Evolutionary conservation across 495 filamentous ascomycete genomes (phyloP).

Genomic region (Letharia lupina): DNA sequence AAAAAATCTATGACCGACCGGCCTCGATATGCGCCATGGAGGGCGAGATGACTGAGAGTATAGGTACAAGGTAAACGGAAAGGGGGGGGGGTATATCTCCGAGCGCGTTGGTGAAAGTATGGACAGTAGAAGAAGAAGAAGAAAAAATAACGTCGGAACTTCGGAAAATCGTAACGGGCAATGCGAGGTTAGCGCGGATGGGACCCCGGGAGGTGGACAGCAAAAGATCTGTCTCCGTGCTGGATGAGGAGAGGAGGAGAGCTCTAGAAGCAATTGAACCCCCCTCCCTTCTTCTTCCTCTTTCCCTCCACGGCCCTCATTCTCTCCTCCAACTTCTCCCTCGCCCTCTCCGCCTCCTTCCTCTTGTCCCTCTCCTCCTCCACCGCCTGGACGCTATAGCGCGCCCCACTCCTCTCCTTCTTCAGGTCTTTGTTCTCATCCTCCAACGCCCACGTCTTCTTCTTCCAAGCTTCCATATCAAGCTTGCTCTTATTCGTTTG

Average conservation of each 20-base stretch:
- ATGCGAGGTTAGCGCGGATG: too few relatives aligned
- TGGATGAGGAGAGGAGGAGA: background rate
- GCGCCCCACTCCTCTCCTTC: constrained; percentile 59
- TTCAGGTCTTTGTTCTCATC: constrained; percentile 64
- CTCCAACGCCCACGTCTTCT: constrained; percentile 69
- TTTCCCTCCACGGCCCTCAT: constrained; percentile 96
- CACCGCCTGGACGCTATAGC: constrained; percentile 82
- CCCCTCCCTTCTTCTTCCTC: constrained; percentile 94
- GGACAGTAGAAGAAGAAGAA: background rate
- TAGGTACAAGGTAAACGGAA: too few relatives aligned
- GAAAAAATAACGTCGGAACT: background rate
- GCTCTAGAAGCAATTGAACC: constrained; percentile 83
- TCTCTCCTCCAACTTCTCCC: constrained; percentile 80
- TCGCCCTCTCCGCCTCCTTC: constrained; percentile 76
- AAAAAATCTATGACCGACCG: too few relatives aligned
- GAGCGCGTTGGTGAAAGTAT: background rate
- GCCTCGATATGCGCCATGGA: too few relatives aligned
- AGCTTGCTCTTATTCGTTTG: constrained; percentile 76
- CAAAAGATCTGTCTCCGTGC: background rate
- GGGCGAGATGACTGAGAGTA: too few relatives aligned
- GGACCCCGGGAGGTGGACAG: too few relatives aligned
- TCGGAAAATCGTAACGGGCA: background rate
- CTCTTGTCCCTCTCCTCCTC: constrained; percentile 89
- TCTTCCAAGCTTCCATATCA: constrained; percentile 84
- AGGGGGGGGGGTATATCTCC: background rate